Conservation (phyloP, 1,284 basidiomycete species). For the Tilletia setariae region DNA sequence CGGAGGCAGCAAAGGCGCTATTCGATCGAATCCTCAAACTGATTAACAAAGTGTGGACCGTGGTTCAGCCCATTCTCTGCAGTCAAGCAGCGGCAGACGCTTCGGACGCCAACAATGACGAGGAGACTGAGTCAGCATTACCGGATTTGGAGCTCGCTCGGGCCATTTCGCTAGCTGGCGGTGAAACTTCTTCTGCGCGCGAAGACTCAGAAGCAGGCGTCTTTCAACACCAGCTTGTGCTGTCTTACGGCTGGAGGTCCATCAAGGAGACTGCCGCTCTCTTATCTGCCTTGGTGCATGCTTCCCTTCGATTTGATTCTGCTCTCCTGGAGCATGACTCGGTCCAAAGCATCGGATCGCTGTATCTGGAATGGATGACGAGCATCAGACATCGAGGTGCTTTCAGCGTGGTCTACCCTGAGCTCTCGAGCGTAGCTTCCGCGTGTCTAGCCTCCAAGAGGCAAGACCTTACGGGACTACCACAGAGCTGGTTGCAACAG, state of each 20-base stretch:
- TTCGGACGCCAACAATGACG: constrained; percentile 38
- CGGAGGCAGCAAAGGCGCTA: constrained; percentile 27
- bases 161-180: constrained; percentile 33
- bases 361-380: constrained; percentile 53
- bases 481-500: constrained; percentile 44
- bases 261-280: constrained; percentile 55
- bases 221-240: constrained; percentile 49
- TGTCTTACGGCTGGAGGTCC: constrained; percentile 54
- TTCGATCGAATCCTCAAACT: constrained; percentile 33
- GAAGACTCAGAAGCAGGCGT: constrained; percentile 32
- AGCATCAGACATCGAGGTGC: constrained; percentile 54
- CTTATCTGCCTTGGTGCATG: constrained; percentile 42
- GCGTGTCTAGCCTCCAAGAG: constrained; percentile 38
- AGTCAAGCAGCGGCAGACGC: constrained; percentile 32
- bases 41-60: constrained; percentile 48
- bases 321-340: constrained; percentile 21
- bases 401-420: constrained; percentile 54
- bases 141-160: constrained; percentile 27
- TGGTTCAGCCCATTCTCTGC: constrained; percentile 50
- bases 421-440: constrained; percentile 43
- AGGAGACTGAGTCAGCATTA: neutral
- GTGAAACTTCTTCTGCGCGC: constrained; percentile 33
- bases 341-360: constrained; percentile 40
- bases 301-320: neutral
- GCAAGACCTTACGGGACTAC: constrained; percentile 33